Conservation (phyloP, 371 early-diverging fungal species). For the Polyrhizophydium stewartii region DNA sequence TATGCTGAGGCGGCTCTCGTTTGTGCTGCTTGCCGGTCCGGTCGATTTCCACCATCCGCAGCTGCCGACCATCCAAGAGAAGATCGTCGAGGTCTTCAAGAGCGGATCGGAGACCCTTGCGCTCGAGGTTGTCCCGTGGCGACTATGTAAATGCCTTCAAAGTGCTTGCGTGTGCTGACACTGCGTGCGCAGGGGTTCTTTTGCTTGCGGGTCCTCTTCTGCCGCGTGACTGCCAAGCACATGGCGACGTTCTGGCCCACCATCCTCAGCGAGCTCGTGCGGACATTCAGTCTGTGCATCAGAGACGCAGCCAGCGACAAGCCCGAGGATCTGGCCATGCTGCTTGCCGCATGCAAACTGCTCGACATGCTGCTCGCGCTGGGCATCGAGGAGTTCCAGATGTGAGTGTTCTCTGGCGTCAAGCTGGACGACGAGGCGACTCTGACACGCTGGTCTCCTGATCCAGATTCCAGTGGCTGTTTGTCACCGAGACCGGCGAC, state of each 20-base stretch:
- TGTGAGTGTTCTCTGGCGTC: slow-evolving; percentile 44
- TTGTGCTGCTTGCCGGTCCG: slow-evolving; percentile 70
- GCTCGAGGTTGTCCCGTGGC: slow-evolving; percentile 50
- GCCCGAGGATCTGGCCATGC: slow-evolving; percentile 67
- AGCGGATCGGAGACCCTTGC: slow-evolving; percentile 64
- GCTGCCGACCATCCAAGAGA: slow-evolving; percentile 81
- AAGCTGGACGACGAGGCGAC: neutral
- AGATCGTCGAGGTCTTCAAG: slow-evolving; percentile 83
- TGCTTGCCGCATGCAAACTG: slow-evolving; percentile 84
- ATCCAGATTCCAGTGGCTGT: slow-evolving; percentile 85
- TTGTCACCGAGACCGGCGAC: slow-evolving; percentile 79
- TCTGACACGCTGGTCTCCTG: neutral
- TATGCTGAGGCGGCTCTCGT: slow-evolving; percentile 70
- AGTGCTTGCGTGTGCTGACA: too few species aligned
- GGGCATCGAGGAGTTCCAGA: slow-evolving; percentile 76
- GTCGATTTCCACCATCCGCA: slow-evolving; percentile 75
- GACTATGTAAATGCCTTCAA: too few species aligned
- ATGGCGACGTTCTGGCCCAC: slow-evolving; percentile 88
- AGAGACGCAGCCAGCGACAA: slow-evolving; percentile 9
- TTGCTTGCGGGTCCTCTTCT: slow-evolving; percentile 74
- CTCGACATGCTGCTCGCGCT: slow-evolving; percentile 76
- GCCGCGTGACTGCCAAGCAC: slow-evolving; percentile 73
- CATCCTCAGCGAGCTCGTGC: slow-evolving; percentile 77
- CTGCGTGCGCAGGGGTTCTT: slow-evolving; percentile 55
- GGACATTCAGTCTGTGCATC: slow-evolving; percentile 18